These are phyloP conservation scores for Monilinia fructicola DNA, from an alignment of 2,329 filamentous ascomycete species.

Conservation along the genomic window DNA sequence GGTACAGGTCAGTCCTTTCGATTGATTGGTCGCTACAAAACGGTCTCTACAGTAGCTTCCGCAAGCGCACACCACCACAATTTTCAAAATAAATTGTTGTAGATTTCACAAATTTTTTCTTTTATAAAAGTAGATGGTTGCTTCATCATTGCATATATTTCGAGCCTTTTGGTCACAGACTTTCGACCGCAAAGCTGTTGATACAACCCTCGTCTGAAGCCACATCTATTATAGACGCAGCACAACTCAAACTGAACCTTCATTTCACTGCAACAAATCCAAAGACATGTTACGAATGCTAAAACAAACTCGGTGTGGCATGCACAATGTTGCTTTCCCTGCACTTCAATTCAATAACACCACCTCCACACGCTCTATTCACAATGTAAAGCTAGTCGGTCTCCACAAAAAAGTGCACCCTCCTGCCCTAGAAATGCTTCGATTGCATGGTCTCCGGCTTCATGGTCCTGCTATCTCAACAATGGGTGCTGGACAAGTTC, in stretches of 20 bases:
- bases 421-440: not conserved
- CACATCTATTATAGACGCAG: too few species aligned
- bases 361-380: not conserved
- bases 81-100: not conserved
- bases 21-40: not conserved
- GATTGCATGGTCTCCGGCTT: not conserved
- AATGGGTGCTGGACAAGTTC: not conserved
- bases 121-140: not conserved
- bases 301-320: not conserved
- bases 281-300: not conserved
- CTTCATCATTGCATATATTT: not conserved
- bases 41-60: not conserved
- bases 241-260: not conserved
- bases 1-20: not conserved
- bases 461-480: not conserved
- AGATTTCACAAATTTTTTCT: not conserved
- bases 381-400: not conserved
- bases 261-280: not conserved
- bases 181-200: not conserved
- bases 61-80: not conserved
- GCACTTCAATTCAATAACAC: not conserved
- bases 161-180: too few species aligned
- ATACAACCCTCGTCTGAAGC: not conserved
- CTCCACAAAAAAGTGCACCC: not conserved
- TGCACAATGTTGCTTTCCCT: not conserved